These are phyloP conservation scores for Trichoderma atrobrunneum DNA, from an alignment of 2,329 filamentous ascomycete species.

Conservation along the genomic window DNA sequence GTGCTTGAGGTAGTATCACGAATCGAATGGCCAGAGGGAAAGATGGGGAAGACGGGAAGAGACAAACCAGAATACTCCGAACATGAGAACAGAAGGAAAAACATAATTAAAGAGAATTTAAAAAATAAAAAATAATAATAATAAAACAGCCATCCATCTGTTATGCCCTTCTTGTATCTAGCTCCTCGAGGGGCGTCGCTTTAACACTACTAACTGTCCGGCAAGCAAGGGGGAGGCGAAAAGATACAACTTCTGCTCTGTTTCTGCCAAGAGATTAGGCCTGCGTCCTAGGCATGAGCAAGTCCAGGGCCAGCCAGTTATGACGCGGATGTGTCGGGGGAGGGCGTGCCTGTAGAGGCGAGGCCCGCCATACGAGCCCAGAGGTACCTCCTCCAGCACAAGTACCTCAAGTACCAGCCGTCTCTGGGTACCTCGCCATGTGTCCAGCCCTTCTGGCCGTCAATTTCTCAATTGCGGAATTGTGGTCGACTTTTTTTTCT, in stretches of 20 bases:
- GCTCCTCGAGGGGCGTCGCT: neutral
- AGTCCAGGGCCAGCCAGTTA: conserved; percentile 4
- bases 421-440: conserved; percentile 18
- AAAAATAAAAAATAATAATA: neutral
- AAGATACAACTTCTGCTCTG: neutral
- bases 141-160: neutral
- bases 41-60: neutral
- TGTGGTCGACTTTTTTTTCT: neutral
- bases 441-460: conserved; percentile 2
- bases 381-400: conserved; percentile 1
- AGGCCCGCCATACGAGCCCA: conserved; percentile 3
- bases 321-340: conserved; percentile 17
- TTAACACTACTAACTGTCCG: neutral
- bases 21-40: neutral
- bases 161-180: neutral
- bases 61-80: neutral
- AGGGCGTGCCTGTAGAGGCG: neutral
- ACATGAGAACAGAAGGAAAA: neutral
- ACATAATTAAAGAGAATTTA: neutral
- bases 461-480: neutral
- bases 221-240: conserved; percentile 15
- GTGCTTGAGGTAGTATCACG: neutral
- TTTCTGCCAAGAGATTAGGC: conserved; percentile 7
- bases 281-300: neutral
- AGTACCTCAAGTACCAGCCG: conserved; percentile 11